Conservation (phyloP, 345 rosid species). For the Kernera saxatilis region DNA sequence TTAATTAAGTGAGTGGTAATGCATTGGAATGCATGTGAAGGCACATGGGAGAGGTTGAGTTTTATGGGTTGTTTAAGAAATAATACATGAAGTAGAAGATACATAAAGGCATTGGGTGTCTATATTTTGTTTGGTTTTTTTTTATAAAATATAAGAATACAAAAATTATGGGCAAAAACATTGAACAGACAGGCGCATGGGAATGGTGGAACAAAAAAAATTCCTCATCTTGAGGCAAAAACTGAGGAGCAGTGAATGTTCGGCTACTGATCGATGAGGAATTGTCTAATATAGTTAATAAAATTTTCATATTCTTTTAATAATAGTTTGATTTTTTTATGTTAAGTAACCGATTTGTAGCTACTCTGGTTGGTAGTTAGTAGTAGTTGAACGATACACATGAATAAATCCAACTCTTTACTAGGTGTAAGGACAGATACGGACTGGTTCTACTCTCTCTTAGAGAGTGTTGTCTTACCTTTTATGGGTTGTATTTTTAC, state of each 20-base stretch:
- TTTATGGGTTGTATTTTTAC: too few relatives aligned
- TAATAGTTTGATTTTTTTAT: too few relatives aligned
- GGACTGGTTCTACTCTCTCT: too few relatives aligned
- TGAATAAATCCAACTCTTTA: too few relatives aligned
- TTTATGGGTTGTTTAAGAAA: conserved; percentile 19
- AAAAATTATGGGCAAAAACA: conserved; percentile 6
- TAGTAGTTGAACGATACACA: too few relatives aligned
- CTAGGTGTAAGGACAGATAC: too few relatives aligned
- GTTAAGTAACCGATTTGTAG: too few relatives aligned
- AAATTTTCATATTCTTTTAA: too few relatives aligned
- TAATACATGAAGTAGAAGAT: conserved; percentile 28
- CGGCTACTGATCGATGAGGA: not conserved
- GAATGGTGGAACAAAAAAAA: not conserved
- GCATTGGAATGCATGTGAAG: conserved; percentile 37
- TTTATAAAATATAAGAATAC: not conserved
- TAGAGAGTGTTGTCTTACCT: too few relatives aligned
- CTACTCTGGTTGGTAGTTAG: too few relatives aligned
- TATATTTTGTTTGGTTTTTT: not conserved
- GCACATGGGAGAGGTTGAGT: conserved; percentile 34
- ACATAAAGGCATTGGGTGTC: conserved; percentile 23
- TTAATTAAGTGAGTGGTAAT: conserved; percentile 2
- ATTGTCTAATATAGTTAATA: not conserved
- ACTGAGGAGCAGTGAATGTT: conserved; percentile 11
- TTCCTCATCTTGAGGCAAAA: not conserved
- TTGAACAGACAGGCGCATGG: conserved; percentile 28